Base-by-base conservation (phyloP, 176 grass and related monocot species). In the Aegilops bicornis region DNA sequence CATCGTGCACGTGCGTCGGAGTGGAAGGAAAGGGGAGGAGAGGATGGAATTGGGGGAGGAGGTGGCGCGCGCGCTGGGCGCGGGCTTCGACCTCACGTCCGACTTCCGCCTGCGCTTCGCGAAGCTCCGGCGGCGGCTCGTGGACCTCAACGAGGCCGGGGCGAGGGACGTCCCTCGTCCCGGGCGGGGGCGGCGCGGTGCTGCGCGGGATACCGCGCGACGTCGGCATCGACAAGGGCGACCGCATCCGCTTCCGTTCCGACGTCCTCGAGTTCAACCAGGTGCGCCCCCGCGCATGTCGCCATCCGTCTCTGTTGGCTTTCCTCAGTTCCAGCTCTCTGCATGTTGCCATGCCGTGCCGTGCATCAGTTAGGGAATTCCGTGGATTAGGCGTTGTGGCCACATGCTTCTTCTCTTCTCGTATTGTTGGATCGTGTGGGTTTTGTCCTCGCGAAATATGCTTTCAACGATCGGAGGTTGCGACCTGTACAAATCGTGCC, bases 181-280 rank as follows among this genome's bases (percentile, higher is more conserved):
- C 97, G 3, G 94, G 97, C 17, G 90, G 80, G 29, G 86, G 86
- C 40, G 96, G 93, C 6, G 75, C 77, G 69, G 81, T 86, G 14
- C 63, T 98, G 52, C 82, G 79, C 32, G 87, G 83, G 20, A 92
- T 98, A 68, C 91, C 97, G 4, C 74, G 71, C 56, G 92, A 92
- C 78, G 91, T 98, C 82, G 97, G 90, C 60, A 93, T 89, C 60
- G 97, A 98, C 82, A 98, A 98, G 88, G 97, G 97, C 10, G 97
- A 98, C 72, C 90, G 92, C 69, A 90, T 94, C 70, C 91, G 94
- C 65, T 98, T 92, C 88, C 97, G 89, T 79, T 98, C 97, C 64
- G 97, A 96, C 79, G 91, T 98, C 11, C 88, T 96, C 81, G 97
- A 98, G 87, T 98, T 98, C 68, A 98, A 98, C 87, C 86, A 96